Evolutionary conservation across 106 monocot species (phyloP).

Genomic region (Dactylorhiza incarnata): DNA sequence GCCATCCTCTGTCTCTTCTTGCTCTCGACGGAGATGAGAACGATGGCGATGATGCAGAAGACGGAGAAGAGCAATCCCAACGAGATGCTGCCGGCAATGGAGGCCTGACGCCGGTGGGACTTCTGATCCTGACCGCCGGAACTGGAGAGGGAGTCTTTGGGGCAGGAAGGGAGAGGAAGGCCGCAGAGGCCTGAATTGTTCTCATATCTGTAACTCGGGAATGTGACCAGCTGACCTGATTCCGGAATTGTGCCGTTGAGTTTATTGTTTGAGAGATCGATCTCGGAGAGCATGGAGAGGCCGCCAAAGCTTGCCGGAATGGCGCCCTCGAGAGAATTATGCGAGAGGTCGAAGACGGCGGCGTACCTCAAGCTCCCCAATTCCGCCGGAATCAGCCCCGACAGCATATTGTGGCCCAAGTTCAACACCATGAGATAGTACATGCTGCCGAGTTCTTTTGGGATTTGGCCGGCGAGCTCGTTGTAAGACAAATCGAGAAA

Average conservation of each 20-base stretch:
- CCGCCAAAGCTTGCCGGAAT: conserved; percentile 60
- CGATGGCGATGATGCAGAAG: conserved; percentile 51
- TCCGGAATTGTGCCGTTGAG: conserved; percentile 82
- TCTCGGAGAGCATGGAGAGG: conserved; percentile 61
- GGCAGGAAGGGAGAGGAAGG: conserved; percentile 30
- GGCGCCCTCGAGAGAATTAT: conserved; percentile 64
- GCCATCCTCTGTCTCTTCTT: conserved; percentile 34
- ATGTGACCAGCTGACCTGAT: conserved; percentile 61
- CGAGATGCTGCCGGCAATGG: conserved; percentile 57
- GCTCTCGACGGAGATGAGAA: conserved; percentile 54
- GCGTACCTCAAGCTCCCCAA: conserved; percentile 40
- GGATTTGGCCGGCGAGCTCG: conserved; percentile 49
- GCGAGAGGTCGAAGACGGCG: conserved; percentile 76
- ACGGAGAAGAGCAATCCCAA: conserved; percentile 63
- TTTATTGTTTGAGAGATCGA: conserved; percentile 83
- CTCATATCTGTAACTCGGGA: conserved; percentile 59
- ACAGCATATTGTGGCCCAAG: conserved; percentile 74
- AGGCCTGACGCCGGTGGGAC: conserved; percentile 47
- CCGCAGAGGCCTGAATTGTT: conserved; percentile 58
- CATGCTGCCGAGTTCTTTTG: conserved; percentile 67
- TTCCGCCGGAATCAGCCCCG: conserved; percentile 60
- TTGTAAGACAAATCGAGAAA: conserved; percentile 93
- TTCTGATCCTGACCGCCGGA: conserved; percentile 16
- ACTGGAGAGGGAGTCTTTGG: neutral
- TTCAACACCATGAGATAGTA: conserved; percentile 78